These are phyloP conservation scores for Larix sibirica DNA, from an alignment of 83 land plant genomes.

Conservation along the genomic window DNA sequence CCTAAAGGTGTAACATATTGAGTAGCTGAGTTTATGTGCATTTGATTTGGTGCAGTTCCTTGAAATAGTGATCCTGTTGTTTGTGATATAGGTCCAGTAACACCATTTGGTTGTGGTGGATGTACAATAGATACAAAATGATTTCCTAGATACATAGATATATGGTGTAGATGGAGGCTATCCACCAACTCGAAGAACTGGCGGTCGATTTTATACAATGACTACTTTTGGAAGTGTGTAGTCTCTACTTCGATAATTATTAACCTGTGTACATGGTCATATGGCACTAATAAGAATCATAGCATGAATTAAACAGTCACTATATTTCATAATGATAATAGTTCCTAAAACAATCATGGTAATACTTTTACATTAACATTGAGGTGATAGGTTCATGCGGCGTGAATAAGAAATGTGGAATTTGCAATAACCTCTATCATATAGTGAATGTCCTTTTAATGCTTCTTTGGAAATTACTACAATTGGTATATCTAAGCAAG, in stretches of 20 bases:
- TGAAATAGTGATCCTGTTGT: slow-evolving; percentile 7
- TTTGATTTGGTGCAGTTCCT: slow-evolving; percentile 23
- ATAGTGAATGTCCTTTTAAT: slow-evolving; percentile 87
- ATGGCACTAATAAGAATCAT: neutral
- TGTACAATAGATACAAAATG: slow-evolving; percentile 11
- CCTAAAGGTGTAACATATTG: neutral
- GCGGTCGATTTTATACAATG: slow-evolving; percentile 26
- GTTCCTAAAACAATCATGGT: neutral
- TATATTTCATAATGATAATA: neutral
- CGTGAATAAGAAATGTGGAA: slow-evolving; percentile 95
- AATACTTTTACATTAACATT: slow-evolving; percentile 72
- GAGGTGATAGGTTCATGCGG: slow-evolving; percentile 94
- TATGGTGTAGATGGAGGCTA: slow-evolving; percentile 29
- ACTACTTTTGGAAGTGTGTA: slow-evolving; percentile 63
- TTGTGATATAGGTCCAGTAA: slow-evolving; percentile 28
- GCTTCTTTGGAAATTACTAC: slow-evolving; percentile 88
- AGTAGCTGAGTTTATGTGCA: slow-evolving; percentile 17
- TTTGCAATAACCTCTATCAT: slow-evolving; percentile 96
- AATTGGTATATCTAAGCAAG: slow-evolving; percentile 61
- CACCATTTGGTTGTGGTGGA: neutral
- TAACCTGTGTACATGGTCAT: slow-evolving; percentile 33
- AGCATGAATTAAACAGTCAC: neutral
- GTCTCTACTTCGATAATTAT: slow-evolving; percentile 85
- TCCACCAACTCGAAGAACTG: slow-evolving; percentile 6
- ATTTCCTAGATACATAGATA: slow-evolving; percentile 16